These are phyloP conservation scores for Metarhizium sp. DNA, from an alignment of 2,329 filamentous ascomycete genomes.

Conservation along the genomic window DNA sequence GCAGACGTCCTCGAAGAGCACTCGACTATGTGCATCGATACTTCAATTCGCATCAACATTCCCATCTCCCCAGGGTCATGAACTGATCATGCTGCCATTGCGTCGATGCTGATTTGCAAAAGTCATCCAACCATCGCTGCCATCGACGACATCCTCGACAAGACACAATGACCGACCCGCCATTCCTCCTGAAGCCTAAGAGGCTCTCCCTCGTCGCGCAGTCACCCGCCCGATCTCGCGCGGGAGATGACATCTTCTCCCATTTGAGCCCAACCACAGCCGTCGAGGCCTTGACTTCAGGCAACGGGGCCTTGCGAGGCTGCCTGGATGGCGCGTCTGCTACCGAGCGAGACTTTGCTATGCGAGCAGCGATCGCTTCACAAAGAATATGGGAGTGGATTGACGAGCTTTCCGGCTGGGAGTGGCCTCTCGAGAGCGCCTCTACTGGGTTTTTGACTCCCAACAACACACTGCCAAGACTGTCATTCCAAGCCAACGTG, in stretches of 20 bases:
- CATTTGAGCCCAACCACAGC: conserved; percentile 52
- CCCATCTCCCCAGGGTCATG: conserved; percentile 24
- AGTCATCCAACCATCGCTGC: neutral
- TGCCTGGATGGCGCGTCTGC: conserved; percentile 55
- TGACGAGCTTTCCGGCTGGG: conserved; percentile 55
- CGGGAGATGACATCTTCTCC: conserved; percentile 49
- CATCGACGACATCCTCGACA: neutral
- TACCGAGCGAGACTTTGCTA: conserved; percentile 61
- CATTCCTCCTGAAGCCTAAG: conserved; percentile 22
- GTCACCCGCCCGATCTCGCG: conserved; percentile 37
- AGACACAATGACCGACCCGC: conserved; percentile 24
- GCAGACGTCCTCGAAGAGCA: neutral
- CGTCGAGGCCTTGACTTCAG: conserved; percentile 48
- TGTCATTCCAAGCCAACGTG: conserved; percentile 18
- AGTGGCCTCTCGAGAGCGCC: conserved; percentile 41
- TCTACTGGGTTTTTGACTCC: conserved; percentile 47
- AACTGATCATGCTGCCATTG: conserved; percentile 14
- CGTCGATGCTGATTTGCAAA: neutral
- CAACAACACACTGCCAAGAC: conserved; percentile 28
- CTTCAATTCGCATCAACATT: conserved; percentile 12
- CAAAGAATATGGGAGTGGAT: conserved; percentile 67
- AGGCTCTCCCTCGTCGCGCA: conserved; percentile 20
- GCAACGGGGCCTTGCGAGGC: conserved; percentile 40
- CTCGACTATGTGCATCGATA: conserved; percentile 10
- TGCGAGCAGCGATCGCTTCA: conserved; percentile 60